These are phyloP conservation scores for Saccharomycopsis capsularis DNA, from an alignment of 805 yeast genomes.

Conservation along the genomic window DNA sequence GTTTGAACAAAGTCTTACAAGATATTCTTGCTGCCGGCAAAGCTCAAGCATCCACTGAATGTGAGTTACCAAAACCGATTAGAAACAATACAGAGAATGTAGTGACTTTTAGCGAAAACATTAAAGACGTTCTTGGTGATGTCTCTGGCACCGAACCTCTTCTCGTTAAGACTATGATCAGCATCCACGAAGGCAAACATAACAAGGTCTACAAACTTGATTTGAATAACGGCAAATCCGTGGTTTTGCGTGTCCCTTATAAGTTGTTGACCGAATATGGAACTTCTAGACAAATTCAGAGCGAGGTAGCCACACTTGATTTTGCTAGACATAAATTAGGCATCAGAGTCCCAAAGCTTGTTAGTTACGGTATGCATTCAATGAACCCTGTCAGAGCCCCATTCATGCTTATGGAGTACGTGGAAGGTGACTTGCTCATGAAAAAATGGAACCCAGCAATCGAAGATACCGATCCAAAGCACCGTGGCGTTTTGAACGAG, in stretches of 20 bases:
- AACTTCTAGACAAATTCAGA: constrained; percentile 60
- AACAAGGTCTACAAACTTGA: constrained; percentile 77
- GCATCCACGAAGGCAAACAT: constrained; percentile 91
- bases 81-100: constrained; percentile 35
- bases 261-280: constrained; percentile 59
- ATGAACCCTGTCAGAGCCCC: constrained; percentile 65
- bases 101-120: constrained; percentile 43
- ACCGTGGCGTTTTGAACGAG: constrained; percentile 43
- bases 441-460: constrained; percentile 83
- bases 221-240: constrained; percentile 51
- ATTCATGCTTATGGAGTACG: constrained; percentile 71
- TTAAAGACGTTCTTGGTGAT: constrained; percentile 39
- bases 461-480: constrained; percentile 43
- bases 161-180: constrained; percentile 59
- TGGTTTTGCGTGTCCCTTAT: constrained; percentile 83
- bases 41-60: constrained; percentile 24
- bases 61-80: constrained; percentile 30
- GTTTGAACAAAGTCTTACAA: constrained; percentile 50
- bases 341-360: constrained; percentile 65
- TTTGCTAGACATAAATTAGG: constrained; percentile 60
- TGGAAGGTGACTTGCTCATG: constrained; percentile 80
- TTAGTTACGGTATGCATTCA: constrained; percentile 53
- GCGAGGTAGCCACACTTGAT: constrained; percentile 93
- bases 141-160: constrained; percentile 33
- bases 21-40: constrained; percentile 30